A percentile compares a stretch with the other conserved stretches of the same genome.
Evolutionary conservation across 1,284 basidiomycete genomes (phyloP).

Genomic region (Heterobasidion occidentale): DNA sequence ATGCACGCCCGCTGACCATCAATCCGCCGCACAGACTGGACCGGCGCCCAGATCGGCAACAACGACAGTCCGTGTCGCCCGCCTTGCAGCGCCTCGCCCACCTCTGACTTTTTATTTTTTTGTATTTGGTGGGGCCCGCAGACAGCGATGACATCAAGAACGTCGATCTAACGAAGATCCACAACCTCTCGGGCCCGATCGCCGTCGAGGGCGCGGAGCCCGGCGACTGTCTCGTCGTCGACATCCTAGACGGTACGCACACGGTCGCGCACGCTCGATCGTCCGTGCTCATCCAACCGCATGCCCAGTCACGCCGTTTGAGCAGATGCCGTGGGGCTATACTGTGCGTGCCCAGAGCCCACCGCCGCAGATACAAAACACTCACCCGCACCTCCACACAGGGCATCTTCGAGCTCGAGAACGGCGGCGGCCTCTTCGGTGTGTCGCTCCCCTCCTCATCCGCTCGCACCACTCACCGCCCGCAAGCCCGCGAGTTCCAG

Average conservation of each 20-base stretch:
- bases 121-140: constrained; percentile 14
- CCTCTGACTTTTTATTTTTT: background rate
- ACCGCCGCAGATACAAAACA: too few relatives aligned
- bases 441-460: constrained; percentile 6
- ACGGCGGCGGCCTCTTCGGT: constrained; percentile 75
- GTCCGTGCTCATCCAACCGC: too few relatives aligned
- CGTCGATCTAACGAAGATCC: constrained; percentile 57
- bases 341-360: constrained; percentile 33
- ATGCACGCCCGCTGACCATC: background rate
- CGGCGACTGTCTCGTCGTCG: constrained; percentile 72
- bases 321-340: constrained; percentile 78
- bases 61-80: constrained; percentile 44
- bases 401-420: constrained; percentile 70
- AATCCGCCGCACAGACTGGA: constrained; percentile 45
- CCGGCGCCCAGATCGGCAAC: constrained; percentile 69
- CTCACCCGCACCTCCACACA: constrained; percentile 13
- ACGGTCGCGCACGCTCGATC: too few relatives aligned
- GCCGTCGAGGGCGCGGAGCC: constrained; percentile 71
- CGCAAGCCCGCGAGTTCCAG: constrained; percentile 55
- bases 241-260: constrained; percentile 62
- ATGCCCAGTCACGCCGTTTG: constrained; percentile 53
- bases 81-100: background rate
- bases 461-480: background rate
- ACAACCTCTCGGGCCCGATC: constrained; percentile 72
- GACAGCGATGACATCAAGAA: constrained; percentile 63